Evolutionary conservation across 2,329 filamentous ascomycete genomes (phyloP), one percentile per base, ranked within the genome.

Genomic region (Sarocladiaceae sp.): DNA sequence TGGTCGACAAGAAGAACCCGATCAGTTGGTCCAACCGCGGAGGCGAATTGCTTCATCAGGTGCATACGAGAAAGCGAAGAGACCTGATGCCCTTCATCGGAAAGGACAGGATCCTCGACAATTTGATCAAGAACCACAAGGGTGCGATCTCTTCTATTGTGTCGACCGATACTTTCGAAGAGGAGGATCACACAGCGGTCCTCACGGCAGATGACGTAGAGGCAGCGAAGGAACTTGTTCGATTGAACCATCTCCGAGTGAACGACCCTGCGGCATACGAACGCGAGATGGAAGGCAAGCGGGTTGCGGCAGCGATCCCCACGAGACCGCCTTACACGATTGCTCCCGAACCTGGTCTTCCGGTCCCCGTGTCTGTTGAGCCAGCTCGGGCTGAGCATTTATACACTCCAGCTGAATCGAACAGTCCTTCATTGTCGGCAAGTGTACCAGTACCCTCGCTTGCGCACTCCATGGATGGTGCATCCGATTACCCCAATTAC

Each of bases 1-100:
- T 95, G 2, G 83, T 96, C 3, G 90, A 96, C 63, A 82, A 88
- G 58, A 88, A 85, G 63, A 88, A 87, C 41, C 81, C 83, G 0
- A 64, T 80, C n/a, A 79, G 84, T 6, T 78, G 73, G 60, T 81
- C 85, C 0, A 70, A 73, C 16, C 77, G 74, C 43, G 68, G 72
- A 2, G 49, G 51, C 6, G 70, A 80, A 2, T 80, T 82, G 53
- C 68, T 88, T n/a, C 75, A 74, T 27, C 64, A 70, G 32, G 79
- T 85, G 0, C 70, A 68, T 44, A 57, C 73, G 0, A 67, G 80
- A 1, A 48, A 60, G 5, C 70, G 76, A 39, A 56, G 76, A 33
- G 70, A 81, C 40, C 57, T 86, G 1, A 56, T 60, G 0, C 61
- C 66, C 9, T 78, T 77, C 47, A 48, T 66, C 1, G 82, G 82